A percentile compares a stretch with the other conserved stretches of the same genome.
phyloP scores from a whole-genome alignment of 768 basidiomycete genomes.

The Paxillus ammoniavirescens region DNA sequence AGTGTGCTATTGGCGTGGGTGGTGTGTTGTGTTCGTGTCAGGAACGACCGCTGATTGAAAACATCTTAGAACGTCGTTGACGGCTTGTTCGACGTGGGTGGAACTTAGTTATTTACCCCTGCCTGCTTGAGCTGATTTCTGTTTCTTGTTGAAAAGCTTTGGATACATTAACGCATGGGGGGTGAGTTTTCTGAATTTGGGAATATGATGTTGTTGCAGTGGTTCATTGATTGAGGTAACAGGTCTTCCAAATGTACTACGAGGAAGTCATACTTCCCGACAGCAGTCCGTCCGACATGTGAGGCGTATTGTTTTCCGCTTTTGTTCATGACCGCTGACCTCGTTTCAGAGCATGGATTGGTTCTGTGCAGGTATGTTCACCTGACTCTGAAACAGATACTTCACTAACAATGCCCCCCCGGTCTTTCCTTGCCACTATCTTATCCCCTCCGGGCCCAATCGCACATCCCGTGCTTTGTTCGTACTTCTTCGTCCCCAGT shows the following conservation, averaged over 20 bases:
- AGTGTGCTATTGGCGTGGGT: no score
- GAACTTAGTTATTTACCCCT: no score
- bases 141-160: no score
- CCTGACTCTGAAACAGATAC: neutral
- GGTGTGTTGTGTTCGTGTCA: no score
- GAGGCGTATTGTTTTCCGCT: constrained; percentile 10
- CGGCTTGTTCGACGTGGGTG: no score
- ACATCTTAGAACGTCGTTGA: no score
- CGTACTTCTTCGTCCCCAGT: constrained; percentile 36
- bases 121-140: no score
- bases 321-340: neutral
- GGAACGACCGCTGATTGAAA: no score
- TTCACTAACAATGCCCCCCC: neutral
- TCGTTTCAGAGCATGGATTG: constrained; percentile 70
- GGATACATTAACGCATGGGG: no score
- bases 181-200: no score
- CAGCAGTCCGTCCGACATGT: constrained; percentile 65
- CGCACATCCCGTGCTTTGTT: neutral
- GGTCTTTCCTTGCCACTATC: neutral
- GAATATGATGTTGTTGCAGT: neutral
- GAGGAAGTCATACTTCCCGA: constrained; percentile 49
- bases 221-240: neutral
- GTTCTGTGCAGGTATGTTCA: constrained; percentile 60
- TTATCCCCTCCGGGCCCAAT: neutral
- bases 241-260: constrained; percentile 78